These are phyloP conservation scores for Endoconidiophora laricicola DNA, from an alignment of 2,329 filamentous ascomycete genomes.

Conservation along the genomic window DNA sequence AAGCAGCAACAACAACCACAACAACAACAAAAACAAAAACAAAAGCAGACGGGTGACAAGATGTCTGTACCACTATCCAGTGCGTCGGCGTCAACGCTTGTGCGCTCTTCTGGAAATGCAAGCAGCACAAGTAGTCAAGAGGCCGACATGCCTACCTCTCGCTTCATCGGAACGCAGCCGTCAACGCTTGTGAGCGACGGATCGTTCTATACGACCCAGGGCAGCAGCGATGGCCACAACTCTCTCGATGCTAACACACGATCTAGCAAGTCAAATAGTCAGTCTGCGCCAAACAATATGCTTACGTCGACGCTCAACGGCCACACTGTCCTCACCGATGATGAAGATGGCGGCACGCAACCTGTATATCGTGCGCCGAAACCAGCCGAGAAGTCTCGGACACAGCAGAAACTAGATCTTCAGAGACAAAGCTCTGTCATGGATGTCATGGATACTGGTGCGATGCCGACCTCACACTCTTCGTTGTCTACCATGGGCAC, in stretches of 20 bases:
- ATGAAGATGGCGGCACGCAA: slow-evolving; percentile 21
- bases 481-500: slow-evolving; percentile 24
- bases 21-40: background rate
- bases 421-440: slow-evolving; percentile 58
- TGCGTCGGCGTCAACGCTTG: slow-evolving; percentile 1
- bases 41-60: background rate
- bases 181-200: slow-evolving; percentile 33
- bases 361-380: slow-evolving; percentile 22
- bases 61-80: slow-evolving; percentile 6
- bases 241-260: slow-evolving; percentile 22
- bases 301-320: background rate
- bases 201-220: slow-evolving; percentile 31
- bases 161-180: slow-evolving; percentile 37
- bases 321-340: slow-evolving; percentile 14
- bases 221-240: slow-evolving; percentile 16
- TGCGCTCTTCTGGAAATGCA: background rate
- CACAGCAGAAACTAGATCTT: slow-evolving; percentile 60
- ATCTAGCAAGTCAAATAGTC: slow-evolving; percentile 10
- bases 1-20: no score
- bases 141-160: slow-evolving; percentile 38
- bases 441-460: slow-evolving; percentile 49
- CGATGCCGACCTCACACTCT: slow-evolving; percentile 7
- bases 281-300: background rate
- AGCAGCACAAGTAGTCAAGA: slow-evolving; percentile 25
- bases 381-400: slow-evolving; percentile 43